A percentile compares a stretch with the other conserved stretches of the same genome.
phyloP scores from a whole-genome alignment of 2,329 filamentous ascomycete genomes.

The Fusarium udum region DNA sequence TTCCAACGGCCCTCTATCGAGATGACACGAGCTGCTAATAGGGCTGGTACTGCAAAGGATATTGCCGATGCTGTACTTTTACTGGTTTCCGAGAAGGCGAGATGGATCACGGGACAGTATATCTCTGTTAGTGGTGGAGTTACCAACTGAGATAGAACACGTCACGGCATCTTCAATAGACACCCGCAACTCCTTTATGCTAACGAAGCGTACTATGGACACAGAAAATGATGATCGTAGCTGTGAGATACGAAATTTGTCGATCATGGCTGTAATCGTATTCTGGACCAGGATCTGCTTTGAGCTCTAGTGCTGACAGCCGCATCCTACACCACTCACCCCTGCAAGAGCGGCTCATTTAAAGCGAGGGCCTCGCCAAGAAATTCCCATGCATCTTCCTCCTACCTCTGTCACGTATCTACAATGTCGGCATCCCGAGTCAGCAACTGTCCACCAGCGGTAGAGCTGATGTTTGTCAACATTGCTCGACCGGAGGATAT shows the following conservation, averaged over 20 bases:
- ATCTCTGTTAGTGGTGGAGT: neutral
- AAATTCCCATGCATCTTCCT: neutral
- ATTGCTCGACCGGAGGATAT: neutral
- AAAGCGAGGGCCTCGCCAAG: neutral
- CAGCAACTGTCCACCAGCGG: neutral
- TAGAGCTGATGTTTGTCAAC: neutral
- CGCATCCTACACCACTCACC: neutral
- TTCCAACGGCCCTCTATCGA: neutral
- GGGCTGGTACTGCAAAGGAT: rapidly evolving
- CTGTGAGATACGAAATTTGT: neutral
- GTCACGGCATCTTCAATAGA: no score
- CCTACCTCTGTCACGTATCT: rapidly evolving
- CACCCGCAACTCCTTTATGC: no score
- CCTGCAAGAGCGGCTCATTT: neutral
- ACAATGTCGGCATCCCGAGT: neutral
- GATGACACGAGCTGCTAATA: neutral
- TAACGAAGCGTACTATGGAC: no score
- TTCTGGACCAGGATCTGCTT: neutral
- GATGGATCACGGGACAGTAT: neutral
- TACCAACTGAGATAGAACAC: neutral
- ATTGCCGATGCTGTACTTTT: neutral
- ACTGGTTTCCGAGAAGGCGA: neutral
- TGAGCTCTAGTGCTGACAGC: neutral
- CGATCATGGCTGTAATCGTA: neutral
- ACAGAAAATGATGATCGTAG: neutral